Evolutionary conservation across 225 moss, liverwort and hornwort genomes (phyloP), one percentile per base, ranked within the genome.

Genomic region (Takakia lepidozioides): DNA sequence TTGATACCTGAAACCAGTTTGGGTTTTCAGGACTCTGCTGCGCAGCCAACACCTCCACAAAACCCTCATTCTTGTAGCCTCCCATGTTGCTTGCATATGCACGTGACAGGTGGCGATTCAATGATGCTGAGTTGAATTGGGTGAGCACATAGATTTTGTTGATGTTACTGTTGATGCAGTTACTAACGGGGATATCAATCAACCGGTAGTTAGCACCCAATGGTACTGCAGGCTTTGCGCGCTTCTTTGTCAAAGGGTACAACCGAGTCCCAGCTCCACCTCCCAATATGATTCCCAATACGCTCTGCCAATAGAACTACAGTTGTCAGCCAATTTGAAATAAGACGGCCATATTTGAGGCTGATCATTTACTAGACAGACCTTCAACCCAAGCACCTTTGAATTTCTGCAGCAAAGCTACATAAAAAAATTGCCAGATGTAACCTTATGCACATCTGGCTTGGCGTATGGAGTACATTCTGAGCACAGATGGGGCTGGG

Each of bases 21-120:
- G 98, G 98, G 57, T 98, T 98, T 55, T 98, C 98, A 1, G 98
- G 98, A n/a, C 98, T 98, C 67, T 98, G 98, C 46, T 98, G 98
- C 0, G 98, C 98, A 43, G 98, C 98, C 27, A 98, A 70, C 25
- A 98, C 98, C 65, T 98, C 98, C n/a, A 98, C 98, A 41, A 98
- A 98, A 5, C 98, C 98, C 48, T 98, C 87, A 26, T 91, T 91
- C 50, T 91, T 98, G 64, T 98, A 98, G 18, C 98, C 98, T 38
- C 98, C 98, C 98, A 98, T 98, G 64, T 98, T 98, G 70, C 91
- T 87, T 0, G 91, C 75, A 30, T 98, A 98, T 15, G 98, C 98
- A 16, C 98, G 85, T n/a, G 98, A 98, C 63, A 98, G 66, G 54
- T 98, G 98, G 41, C 98, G 75, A 64, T 98, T 98, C 36, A 98